phyloP scores from a whole-genome alignment of 176 grass and related monocot species.

The Alloteropsis semialata region DNA sequence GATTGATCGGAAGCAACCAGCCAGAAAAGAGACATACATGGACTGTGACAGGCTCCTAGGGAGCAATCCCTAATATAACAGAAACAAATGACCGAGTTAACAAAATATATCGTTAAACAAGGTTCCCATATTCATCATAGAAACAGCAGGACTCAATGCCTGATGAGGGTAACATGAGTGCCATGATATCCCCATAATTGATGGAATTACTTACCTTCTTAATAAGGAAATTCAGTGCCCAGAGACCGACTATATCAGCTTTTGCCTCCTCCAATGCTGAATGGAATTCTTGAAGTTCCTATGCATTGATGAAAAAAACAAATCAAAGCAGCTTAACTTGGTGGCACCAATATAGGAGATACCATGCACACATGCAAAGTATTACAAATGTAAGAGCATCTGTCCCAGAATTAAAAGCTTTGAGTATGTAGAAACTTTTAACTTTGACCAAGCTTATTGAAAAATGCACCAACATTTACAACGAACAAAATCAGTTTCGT shows the following conservation, averaged over 20 bases:
- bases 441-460: no score
- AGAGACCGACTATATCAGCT: constrained; percentile 98
- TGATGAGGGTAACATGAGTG: not conserved
- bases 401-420: not conserved
- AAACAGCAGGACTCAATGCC: not conserved
- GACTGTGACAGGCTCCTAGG: constrained; percentile 78
- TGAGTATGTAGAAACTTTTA: not conserved
- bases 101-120: not conserved
- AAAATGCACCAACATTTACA: no score
- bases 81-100: not conserved
- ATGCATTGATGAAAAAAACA: constrained; percentile 9
- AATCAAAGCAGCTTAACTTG: not conserved
- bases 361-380: not conserved
- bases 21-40: constrained; percentile 96
- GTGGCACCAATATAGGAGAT: constrained; percentile 2
- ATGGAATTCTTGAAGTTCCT: constrained; percentile 94
- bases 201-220: constrained; percentile 60
- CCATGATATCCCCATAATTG: not conserved
- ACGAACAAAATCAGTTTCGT: no score
- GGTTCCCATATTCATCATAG: not conserved
- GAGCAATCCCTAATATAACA: constrained; percentile 64
- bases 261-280: constrained; percentile 96
- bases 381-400: not conserved
- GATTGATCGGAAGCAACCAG: constrained; percentile 87
- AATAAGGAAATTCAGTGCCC: constrained; percentile 94